Evolutionary conservation across 306 rosid genomes (phyloP).

Genomic region (Elaeagnus macrophylla): DNA sequence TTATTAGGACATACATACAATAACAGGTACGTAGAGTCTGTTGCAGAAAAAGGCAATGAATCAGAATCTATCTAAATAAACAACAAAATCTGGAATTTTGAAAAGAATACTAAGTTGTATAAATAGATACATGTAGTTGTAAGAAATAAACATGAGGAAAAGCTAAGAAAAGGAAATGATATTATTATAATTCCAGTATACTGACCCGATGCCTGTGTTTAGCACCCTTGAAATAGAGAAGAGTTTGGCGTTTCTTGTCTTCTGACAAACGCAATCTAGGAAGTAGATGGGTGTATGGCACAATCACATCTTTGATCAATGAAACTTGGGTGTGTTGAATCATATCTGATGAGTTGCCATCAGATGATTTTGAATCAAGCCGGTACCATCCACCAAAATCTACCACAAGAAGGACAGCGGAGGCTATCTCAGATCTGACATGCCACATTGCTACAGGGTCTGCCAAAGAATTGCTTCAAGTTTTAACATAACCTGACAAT

Average conservation of each 20-base stretch:
- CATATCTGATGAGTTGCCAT: slow-evolving; percentile 46
- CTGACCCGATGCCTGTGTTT: slow-evolving; percentile 92
- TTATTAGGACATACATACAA: too few species aligned
- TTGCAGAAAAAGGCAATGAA: too few species aligned
- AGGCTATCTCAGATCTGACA: slow-evolving; percentile 72
- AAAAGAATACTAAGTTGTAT: too few species aligned
- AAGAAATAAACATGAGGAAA: too few species aligned
- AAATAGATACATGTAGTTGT: too few species aligned
- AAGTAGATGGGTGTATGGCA: slow-evolving; percentile 84
- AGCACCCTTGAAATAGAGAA: slow-evolving; percentile 90
- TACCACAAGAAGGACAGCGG: slow-evolving; percentile 74
- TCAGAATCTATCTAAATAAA: too few species aligned
- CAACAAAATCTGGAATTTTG: too few species aligned
- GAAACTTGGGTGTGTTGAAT: slow-evolving; percentile 86
- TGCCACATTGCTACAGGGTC: slow-evolving; percentile 99
- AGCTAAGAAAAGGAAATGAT: too few species aligned
- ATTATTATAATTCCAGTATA: neutral
- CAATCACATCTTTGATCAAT: slow-evolving; percentile 78
- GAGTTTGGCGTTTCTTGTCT: slow-evolving; percentile 46
- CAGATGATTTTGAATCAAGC: slow-evolving; percentile 58
- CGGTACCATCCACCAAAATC: slow-evolving; percentile 97
- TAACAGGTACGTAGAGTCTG: too few species aligned
- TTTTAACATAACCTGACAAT: slow-evolving; percentile 88
- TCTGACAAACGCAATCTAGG: slow-evolving; percentile 59
- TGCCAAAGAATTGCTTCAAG: slow-evolving; percentile 98